Evolutionary conservation across 768 basidiomycete genomes (phyloP).

Genomic region (Nidula microcarpa): DNA sequence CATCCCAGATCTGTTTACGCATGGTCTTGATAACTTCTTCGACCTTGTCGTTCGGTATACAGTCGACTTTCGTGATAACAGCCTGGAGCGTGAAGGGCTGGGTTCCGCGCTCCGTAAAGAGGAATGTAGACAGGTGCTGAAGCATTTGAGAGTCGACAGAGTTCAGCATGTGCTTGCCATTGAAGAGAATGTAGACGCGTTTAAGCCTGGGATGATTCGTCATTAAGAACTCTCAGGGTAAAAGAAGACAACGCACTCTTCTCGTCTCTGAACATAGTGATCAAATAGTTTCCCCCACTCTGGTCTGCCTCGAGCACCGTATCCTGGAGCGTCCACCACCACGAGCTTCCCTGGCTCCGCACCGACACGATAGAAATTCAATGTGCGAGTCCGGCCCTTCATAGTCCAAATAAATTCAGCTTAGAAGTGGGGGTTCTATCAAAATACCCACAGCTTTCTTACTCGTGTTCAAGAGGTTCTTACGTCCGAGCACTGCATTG

Average conservation of each 20-base stretch:
- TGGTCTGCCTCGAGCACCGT: slow-evolving; percentile 66
- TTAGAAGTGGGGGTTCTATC: not conserved
- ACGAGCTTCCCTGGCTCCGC: slow-evolving; percentile 53
- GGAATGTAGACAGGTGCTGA: slow-evolving; percentile 37
- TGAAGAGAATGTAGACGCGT: slow-evolving; percentile 69
- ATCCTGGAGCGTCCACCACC: slow-evolving; percentile 80
- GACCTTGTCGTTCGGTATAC: slow-evolving; percentile 15
- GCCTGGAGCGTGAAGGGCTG: slow-evolving; percentile 63
- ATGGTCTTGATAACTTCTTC: slow-evolving; percentile 35
- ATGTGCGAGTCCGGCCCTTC: slow-evolving; percentile 67
- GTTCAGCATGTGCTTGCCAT: slow-evolving; percentile 61
- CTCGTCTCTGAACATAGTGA: slow-evolving; percentile 55
- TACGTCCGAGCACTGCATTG: slow-evolving; percentile 63
- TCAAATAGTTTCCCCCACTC: slow-evolving; percentile 77
- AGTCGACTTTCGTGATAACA: slow-evolving; percentile 60
- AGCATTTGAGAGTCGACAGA: slow-evolving; percentile 62
- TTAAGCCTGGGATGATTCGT: slow-evolving; percentile 43
- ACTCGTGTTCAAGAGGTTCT: slow-evolving; percentile 55
- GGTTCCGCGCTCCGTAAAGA: slow-evolving; percentile 31
- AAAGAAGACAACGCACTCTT: slow-evolving; percentile 43
- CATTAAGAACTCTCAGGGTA: slow-evolving; percentile 3
- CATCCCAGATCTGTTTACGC: slow-evolving; percentile 47
- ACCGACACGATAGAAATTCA: slow-evolving; percentile 76
- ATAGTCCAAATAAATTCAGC: slow-evolving; percentile 1
- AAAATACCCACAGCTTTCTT: slow-evolving; percentile 59